Evolutionary conservation across 2,329 filamentous ascomycete genomes (phyloP).

Genomic region (Arthrobotrys pseudoclavata): DNA sequence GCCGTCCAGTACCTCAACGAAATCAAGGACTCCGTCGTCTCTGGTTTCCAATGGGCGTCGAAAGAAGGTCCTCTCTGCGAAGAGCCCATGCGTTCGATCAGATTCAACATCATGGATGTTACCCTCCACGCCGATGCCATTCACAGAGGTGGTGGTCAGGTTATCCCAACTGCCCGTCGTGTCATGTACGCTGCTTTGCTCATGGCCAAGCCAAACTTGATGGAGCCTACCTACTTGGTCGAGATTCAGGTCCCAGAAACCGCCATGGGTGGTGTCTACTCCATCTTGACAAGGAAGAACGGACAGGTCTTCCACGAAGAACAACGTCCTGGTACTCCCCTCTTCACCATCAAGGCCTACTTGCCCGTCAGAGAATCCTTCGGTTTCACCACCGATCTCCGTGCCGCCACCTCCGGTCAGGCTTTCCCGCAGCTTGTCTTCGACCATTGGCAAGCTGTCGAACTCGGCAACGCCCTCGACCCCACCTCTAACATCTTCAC

Average conservation of each 20-base stretch:
- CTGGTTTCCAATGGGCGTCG: conserved; percentile 99
- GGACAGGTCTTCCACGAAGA: conserved; percentile 99
- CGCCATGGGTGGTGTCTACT: conserved; percentile 99
- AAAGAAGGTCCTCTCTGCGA: conserved; percentile 97
- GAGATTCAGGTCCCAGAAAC: conserved; percentile 99
- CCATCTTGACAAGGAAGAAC: conserved; percentile 96
- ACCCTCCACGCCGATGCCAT: conserved; percentile 99
- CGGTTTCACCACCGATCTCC: conserved; percentile 98
- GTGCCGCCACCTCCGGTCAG: conserved; percentile 92
- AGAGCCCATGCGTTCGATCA: conserved; percentile 96
- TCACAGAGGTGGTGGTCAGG: conserved; percentile 98
- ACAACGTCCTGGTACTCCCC: conserved; percentile 97
- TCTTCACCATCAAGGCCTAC: conserved; percentile 99
- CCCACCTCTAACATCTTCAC: conserved; percentile 82
- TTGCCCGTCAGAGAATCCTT: conserved; percentile 97
- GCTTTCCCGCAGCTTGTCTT: conserved; percentile 99
- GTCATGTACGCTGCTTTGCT: conserved; percentile 94
- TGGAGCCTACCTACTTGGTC: conserved; percentile 98
- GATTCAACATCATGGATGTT: conserved; percentile 99
- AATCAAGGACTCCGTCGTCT: conserved; percentile 99
- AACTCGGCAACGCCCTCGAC: conserved; percentile 83
- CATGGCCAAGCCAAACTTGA: conserved; percentile 88
- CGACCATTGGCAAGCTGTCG: conserved; percentile 97
- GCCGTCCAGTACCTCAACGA: conserved; percentile 99
- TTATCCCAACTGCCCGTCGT: conserved; percentile 98